These are phyloP conservation scores for Naganishia friedmannii DNA, from an alignment of 768 basidiomycete species.

Conservation along the genomic window DNA sequence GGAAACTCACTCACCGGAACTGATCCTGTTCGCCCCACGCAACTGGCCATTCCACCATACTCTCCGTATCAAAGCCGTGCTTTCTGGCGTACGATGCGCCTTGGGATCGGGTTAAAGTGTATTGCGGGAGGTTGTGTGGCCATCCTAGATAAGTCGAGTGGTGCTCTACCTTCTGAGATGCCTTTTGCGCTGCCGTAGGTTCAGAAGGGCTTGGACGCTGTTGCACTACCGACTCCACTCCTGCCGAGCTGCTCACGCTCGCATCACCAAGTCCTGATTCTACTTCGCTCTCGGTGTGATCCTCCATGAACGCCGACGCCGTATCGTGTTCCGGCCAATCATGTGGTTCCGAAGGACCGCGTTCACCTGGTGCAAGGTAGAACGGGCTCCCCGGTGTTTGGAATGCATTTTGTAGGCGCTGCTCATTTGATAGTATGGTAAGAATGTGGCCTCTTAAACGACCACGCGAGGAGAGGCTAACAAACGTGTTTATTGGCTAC, in stretches of 20 bases:
- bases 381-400: constrained; percentile 16
- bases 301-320: background rate
- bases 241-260: no score
- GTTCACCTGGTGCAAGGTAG: constrained; percentile 25
- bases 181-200: no score
- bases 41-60: constrained; percentile 19
- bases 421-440: background rate
- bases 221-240: no score
- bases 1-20: background rate
- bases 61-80: constrained; percentile 11
- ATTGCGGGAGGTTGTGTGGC: constrained; percentile 18
- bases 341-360: constrained; percentile 18
- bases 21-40: constrained; percentile 29
- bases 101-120: background rate
- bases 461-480: no score
- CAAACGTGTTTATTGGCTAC: background rate
- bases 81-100: background rate
- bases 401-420: constrained; percentile 14
- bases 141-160: background rate
- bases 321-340: constrained; percentile 23
- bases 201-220: no score
- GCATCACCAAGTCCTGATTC: background rate
- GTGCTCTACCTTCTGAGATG: no score
- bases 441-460: no score
- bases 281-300: background rate